Evolutionary conservation across 1,284 basidiomycete species (phyloP).

Genomic region (Ceraceosorus bombacis): DNA sequence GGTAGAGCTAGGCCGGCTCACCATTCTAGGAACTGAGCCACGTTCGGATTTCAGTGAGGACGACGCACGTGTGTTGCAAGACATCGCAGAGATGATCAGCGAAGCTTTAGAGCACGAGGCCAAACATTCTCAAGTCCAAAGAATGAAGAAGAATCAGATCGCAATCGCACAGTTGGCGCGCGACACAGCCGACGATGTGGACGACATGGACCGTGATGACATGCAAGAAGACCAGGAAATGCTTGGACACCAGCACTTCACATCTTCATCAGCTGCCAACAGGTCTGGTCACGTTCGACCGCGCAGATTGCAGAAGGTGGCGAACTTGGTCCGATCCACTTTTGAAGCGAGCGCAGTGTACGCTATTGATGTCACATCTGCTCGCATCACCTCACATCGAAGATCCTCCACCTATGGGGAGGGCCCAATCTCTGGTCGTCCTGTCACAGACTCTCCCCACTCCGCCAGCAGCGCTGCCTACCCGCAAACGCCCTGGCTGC

Average conservation of each 20-base stretch:
- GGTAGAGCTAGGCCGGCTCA: slow-evolving; percentile 29
- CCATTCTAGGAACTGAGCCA: slow-evolving; percentile 23
- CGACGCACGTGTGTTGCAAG: slow-evolving; percentile 22
- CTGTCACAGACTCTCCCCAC: not conserved
- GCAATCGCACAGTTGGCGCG: not conserved
- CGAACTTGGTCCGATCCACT: not conserved
- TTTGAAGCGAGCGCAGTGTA: not conserved
- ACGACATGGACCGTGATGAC: not conserved
- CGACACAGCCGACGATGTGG: no score
- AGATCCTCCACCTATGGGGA: not conserved
- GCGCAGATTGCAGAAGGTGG: not conserved
- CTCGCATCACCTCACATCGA: not conserved
- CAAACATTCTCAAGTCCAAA: slow-evolving; percentile 11
- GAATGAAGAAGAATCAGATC: slow-evolving; percentile 20
- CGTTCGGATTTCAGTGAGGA: slow-evolving; percentile 22
- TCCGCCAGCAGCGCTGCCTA: not conserved
- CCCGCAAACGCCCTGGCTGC: not conserved
- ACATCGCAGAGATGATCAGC: slow-evolving; percentile 28
- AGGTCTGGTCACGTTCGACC: not conserved
- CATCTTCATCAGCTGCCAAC: not conserved
- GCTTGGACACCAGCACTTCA: not conserved
- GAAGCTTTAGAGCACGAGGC: slow-evolving; percentile 31
- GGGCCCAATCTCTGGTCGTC: not conserved
- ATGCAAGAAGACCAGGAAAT: not conserved
- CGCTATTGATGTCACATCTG: not conserved